Conservation (phyloP, 768 basidiomycete genomes). For the Russula griseocarnosa region DNA sequence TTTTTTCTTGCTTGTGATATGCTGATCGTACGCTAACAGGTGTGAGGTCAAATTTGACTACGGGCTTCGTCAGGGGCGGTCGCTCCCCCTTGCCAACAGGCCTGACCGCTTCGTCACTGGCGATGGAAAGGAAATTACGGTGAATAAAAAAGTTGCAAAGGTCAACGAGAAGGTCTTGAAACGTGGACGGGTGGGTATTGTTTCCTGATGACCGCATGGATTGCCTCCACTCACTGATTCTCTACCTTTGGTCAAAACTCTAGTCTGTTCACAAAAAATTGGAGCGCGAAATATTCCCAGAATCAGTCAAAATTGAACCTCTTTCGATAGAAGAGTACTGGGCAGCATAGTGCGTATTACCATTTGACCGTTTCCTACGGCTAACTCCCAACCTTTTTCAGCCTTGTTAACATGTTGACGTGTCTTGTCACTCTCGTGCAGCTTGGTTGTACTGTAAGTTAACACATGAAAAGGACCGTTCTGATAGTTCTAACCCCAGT, state of each 20-base stretch:
- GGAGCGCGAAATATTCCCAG: conserved; percentile 65
- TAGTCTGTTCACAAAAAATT: conserved; percentile 74
- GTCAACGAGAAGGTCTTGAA: conserved; percentile 52
- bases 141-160: conserved; percentile 48
- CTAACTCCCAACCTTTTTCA: conserved; percentile 32
- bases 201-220: not conserved
- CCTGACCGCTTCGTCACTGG: conserved; percentile 54
- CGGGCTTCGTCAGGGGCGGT: conserved; percentile 56
- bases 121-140: conserved; percentile 57
- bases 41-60: conserved; percentile 81
- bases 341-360: conserved; percentile 58
- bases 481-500: conserved; percentile 4
- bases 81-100: conserved; percentile 45
- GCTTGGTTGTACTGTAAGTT: conserved; percentile 49
- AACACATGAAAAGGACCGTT: not conserved
- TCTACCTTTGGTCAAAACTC: not conserved
- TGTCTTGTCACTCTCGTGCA: conserved; percentile 52
- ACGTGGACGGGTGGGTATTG: conserved; percentile 50
- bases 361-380: not conserved
- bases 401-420: conserved; percentile 69
- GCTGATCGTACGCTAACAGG: conserved; percentile 40
- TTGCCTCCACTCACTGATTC: not conserved
- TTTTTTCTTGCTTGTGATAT: not conserved
- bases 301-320: conserved; percentile 50
- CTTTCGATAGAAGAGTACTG: conserved; percentile 67